phyloP scores from a whole-genome alignment of 371 early-diverging fungal species.

The Mortierella sp. region DNA sequence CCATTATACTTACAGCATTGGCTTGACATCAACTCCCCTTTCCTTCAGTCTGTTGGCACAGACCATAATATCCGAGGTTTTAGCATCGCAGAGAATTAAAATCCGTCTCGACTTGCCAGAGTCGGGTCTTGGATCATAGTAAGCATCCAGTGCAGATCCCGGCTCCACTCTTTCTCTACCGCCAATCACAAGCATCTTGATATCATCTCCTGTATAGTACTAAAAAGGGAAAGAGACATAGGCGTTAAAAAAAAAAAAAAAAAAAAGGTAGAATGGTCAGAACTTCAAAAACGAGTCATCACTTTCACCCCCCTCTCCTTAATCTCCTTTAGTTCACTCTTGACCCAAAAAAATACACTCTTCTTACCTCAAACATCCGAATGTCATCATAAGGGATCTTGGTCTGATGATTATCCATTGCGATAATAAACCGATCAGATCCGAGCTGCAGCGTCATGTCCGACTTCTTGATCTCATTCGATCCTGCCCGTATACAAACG shows the following conservation, averaged over 20 bases:
- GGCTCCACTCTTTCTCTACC: constrained; percentile 7
- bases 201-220: constrained; percentile 14
- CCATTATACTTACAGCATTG: constrained; percentile 15
- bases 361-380: constrained; percentile 27
- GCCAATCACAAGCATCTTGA: constrained; percentile 15
- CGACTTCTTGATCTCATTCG: constrained; percentile 15
- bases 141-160: constrained; percentile 14
- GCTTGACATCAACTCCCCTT: constrained; percentile 3
- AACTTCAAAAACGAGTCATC: no score
- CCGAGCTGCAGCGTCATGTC: constrained; percentile 41
- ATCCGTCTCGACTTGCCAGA: constrained; percentile 18
- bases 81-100: constrained; percentile 3
- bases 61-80: neutral
- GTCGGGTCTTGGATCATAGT: constrained; percentile 24
- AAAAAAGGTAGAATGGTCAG: no score
- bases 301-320: no score
- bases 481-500: constrained; percentile 12
- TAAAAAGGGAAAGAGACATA: constrained; percentile 4
- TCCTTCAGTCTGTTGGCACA: constrained; percentile 7
- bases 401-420: constrained; percentile 21
- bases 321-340: no score
- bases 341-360: no score
- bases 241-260: neutral
- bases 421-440: constrained; percentile 29
- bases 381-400: constrained; percentile 21